phyloP scores from a whole-genome alignment of 2,329 filamentous ascomycete species.

The Orbilia oligospora region DNA sequence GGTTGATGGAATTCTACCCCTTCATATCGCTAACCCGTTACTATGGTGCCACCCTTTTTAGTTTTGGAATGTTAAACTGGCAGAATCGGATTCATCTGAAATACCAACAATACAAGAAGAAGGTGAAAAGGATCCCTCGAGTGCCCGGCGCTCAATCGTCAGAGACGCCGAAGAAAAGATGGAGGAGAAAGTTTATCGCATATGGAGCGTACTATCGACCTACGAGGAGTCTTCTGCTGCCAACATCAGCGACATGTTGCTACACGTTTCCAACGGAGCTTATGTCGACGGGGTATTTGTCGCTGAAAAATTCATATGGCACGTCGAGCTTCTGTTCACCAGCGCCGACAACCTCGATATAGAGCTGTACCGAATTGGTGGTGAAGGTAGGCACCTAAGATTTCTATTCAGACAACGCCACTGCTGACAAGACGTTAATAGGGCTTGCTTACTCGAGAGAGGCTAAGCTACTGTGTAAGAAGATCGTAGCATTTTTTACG shows the following conservation, averaged over 20 bases:
- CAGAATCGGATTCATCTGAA: conserved; percentile 72
- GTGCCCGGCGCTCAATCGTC: conserved; percentile 80
- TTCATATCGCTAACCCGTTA: conserved; percentile 30
- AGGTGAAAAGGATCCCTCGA: conserved; percentile 71
- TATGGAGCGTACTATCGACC: conserved; percentile 96
- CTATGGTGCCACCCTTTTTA: conserved; percentile 37
- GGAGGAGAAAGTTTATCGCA: conserved; percentile 97
- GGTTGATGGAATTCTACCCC: neutral
- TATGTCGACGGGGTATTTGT: conserved; percentile 96
- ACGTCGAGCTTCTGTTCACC: conserved; percentile 92
- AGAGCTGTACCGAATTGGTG: conserved; percentile 77
- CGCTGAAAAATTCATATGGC: conserved; percentile 94
- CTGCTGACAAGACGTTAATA: neutral
- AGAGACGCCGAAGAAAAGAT: conserved; percentile 90
- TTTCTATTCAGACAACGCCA: conserved; percentile 64
- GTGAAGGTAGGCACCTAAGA: conserved; percentile 77
- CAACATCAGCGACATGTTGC: conserved; percentile 98
- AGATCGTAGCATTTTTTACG: conserved; percentile 98
- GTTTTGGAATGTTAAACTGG: conserved; percentile 97
- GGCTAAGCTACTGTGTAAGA: conserved; percentile 99
- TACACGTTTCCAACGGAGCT: conserved; percentile 97
- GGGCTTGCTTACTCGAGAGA: conserved; percentile 92
- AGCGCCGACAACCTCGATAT: conserved; percentile 88
- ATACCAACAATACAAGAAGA: conserved; percentile 66
- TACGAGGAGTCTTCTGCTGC: conserved; percentile 98